Evolutionary conservation across 179 eudicot species (phyloP), one percentile per base, ranked within the genome.

Genomic region (Gypsophila paniculata): DNA sequence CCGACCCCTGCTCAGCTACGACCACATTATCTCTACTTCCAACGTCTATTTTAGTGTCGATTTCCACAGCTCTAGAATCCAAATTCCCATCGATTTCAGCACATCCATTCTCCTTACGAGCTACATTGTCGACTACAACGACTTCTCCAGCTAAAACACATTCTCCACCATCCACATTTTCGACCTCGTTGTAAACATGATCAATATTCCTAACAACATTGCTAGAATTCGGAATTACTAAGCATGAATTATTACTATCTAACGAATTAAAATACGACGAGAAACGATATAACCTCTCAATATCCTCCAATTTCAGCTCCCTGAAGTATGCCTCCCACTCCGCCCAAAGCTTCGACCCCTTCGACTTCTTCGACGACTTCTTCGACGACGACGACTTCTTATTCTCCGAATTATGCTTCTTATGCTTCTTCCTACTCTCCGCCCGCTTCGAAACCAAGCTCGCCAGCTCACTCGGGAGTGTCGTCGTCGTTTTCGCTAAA

Each of bases 321-420:
- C 97, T 79, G 61, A 94, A 94, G 77, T 87, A 94, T 38, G 85
- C 95, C 82, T 94, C 96, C 2, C 84, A 84, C 69, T 83, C 86
- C 38, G 19, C 76, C 99, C 99, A 94, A 59, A 92, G 29, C 67
- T 61, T 80, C 13, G 72, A 46, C 62, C 79, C 76, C 29, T 80
- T 79, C 8, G 72, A 44, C 88, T 85, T 88, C 3, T 69, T 23
- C 8, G 82, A 73, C 14, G 83, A 82, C 65, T 81, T 74, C 51
- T 82, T 65, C 26, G 87, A 77, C 36, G 86, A 74, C 83, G 34
- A 29, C 34, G n/a, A n/a, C n/a, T n/a, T n/a, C n/a, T 88, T 90
- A 6, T 84, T 64, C 60, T 90, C 89, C 7, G 77, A 67, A 77
- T 84, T 86, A 8, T 84, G 75, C 82, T 86, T 85, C 83, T 89